Conservation (phyloP, 2,329 filamentous ascomycete genomes). For the Neofusicoccum sp. region DNA sequence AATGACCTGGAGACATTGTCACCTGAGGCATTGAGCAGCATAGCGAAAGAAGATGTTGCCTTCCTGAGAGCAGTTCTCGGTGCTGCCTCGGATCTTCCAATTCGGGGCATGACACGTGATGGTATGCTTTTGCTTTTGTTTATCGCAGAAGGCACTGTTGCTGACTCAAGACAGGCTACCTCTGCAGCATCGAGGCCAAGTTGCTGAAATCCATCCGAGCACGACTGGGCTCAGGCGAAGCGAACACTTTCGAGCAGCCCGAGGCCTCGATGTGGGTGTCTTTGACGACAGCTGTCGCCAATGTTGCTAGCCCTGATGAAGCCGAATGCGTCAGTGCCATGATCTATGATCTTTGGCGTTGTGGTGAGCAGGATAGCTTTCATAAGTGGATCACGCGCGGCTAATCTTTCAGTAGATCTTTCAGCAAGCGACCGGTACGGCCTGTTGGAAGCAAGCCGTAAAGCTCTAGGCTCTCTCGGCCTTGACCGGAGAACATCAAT, state of each 20-base stretch:
- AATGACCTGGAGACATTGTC: conserved; percentile 5
- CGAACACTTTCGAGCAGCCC: not conserved
- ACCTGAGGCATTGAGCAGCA: not conserved
- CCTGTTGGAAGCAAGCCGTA: conserved; percentile 8
- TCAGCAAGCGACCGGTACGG: conserved; percentile 11
- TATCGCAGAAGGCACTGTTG: not conserved
- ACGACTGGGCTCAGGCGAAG: not conserved
- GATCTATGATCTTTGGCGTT: conserved; percentile 12
- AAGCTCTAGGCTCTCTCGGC: conserved; percentile 3
- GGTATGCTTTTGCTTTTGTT: not conserved
- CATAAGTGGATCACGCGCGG: too few species aligned
- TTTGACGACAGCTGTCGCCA: conserved; percentile 1
- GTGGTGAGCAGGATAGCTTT: not conserved
- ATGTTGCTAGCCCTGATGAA: conserved; percentile 11
- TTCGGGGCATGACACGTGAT: not conserved
- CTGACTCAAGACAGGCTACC: not conserved
- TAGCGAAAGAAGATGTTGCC: not conserved
- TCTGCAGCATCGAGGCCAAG: conserved; percentile 17
- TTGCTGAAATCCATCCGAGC: conserved; percentile 7
- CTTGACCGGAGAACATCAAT: conserved; percentile 3
- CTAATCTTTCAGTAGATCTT: conserved; percentile 11
- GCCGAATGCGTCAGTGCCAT: conserved; percentile 7
- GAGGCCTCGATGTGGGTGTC: conserved; percentile 16
- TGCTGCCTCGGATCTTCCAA: conserved; percentile 11
- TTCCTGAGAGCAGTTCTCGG: conserved; percentile 7